A percentile compares a stretch with the other conserved stretches of the same genome.
Conservation (phyloP, 2,329 filamentous ascomycete species). For the Botrytis galanthina region DNA sequence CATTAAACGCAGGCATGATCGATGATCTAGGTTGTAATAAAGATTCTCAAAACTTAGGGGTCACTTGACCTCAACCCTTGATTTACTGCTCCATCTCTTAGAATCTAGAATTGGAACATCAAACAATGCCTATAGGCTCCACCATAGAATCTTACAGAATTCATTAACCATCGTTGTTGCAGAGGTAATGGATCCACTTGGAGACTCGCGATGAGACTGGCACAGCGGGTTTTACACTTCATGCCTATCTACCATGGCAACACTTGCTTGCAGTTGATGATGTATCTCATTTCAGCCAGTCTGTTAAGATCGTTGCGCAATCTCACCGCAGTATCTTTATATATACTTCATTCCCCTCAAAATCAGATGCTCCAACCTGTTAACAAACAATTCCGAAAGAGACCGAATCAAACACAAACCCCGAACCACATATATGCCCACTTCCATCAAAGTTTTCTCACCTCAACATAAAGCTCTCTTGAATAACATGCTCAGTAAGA, state of each 20-base stretch:
- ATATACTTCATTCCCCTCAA: background rate
- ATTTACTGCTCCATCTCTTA: background rate
- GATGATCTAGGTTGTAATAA: background rate
- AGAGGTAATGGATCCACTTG: background rate
- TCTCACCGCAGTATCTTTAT: background rate
- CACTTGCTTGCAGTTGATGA: background rate
- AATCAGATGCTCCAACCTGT: background rate
- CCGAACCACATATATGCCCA: background rate
- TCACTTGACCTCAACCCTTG: background rate
- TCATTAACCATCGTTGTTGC: background rate
- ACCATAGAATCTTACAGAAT: fast-evolving
- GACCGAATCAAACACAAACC: background rate
- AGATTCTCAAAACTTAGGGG: background rate
- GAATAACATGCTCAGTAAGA: conserved; percentile 10
- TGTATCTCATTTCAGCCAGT: fast-evolving
- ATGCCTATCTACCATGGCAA: fast-evolving
- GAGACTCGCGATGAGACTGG: background rate
- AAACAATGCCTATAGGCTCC: fast-evolving
- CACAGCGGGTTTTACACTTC: background rate
- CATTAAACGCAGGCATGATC: background rate
- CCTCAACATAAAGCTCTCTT: background rate
- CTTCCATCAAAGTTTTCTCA: background rate
- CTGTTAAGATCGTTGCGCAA: background rate
- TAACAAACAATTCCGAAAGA: background rate
- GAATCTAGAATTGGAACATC: fast-evolving